Evolutionary conservation across 23 red algal species (phyloP), one percentile per base, ranked within the genome.

Genomic region (Gracilaria domingensis): DNA sequence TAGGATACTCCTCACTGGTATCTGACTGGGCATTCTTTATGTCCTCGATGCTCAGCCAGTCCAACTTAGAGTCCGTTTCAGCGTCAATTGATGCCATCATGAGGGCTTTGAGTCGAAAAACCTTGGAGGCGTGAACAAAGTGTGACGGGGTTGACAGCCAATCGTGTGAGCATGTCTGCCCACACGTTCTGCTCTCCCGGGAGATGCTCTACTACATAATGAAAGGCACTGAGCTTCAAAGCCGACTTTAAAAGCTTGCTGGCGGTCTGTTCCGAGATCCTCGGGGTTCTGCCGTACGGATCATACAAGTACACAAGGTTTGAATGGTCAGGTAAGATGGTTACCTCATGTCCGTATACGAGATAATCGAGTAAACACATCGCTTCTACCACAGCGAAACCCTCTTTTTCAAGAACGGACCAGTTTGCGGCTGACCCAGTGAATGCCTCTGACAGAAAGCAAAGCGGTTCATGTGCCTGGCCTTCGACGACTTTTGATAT

Each of bases 231-330:
- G 4, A 45, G 42, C 42, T 45, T 45, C 5, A 45, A 11, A 82
- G 44, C 78, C 78, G 50, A 82, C 9, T 16, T 36, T 51, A 58
- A 61, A 5, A 82, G 78, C 78, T 82, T 82, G 78, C 78, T 82
- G 1, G 49, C 53, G 53, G 78, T 82, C 9, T 82, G 78, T 51
- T 39, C 9, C 53, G 47, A 11, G 26, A 82, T 33, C 12, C 78
- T 51, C 6, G 78, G 18, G 18, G 60, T 82, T 24, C 25, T 56
- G 4, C 55, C 78, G 11, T 87, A 73, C 1, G 59, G 23, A 44
- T 44, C 82, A 47, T 86, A 86, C 8, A 86, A 35, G 20, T 86
- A 86, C 25, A 86, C 56, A 33, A 86, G 66, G 17, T 86, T 86
- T 5, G 82, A 59, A 24, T 86, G 61, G 64, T 86, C 82, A 39